These are phyloP conservation scores for Phanerochaete sordida DNA, from an alignment of 768 basidiomycete species.

Conservation along the genomic window DNA sequence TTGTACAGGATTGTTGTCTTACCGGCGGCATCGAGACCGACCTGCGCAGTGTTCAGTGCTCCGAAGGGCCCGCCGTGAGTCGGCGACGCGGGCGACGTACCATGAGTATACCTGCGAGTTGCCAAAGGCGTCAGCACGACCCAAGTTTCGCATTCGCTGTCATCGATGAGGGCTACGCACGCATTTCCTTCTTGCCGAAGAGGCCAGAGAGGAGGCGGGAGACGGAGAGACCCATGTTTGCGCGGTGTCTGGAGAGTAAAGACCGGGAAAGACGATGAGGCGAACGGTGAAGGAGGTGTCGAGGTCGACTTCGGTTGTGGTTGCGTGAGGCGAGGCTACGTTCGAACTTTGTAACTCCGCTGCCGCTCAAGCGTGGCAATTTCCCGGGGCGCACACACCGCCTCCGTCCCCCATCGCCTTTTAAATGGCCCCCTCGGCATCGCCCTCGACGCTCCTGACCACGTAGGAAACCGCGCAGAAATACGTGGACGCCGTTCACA, in stretches of 20 bases:
- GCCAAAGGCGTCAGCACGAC: conserved; percentile 18
- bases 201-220: conserved; percentile 76
- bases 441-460: neutral
- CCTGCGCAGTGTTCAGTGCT: conserved; percentile 40
- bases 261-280: conserved; percentile 14
- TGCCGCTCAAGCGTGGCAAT: conserved; percentile 6
- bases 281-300: conserved; percentile 13
- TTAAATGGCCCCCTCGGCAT: neutral
- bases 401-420: neutral
- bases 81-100: conserved; percentile 35
- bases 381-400: conserved; percentile 9
- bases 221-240: conserved; percentile 74
- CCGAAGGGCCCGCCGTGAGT: no score
- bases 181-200: conserved; percentile 99
- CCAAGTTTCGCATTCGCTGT: conserved; percentile 19
- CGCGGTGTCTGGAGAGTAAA: conserved; percentile 12
- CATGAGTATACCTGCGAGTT: conserved; percentile 89
- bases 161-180: conserved; percentile 50
- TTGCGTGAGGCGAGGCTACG: conserved; percentile 16
- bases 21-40: conserved; percentile 99
- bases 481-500: neutral
- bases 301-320: conserved; percentile 11
- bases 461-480: neutral
- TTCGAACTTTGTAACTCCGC: conserved; percentile 17
- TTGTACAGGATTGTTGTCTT: conserved; percentile 99